Conservation (phyloP, 495 filamentous ascomycete genomes). For the Tuber brumale region DNA sequence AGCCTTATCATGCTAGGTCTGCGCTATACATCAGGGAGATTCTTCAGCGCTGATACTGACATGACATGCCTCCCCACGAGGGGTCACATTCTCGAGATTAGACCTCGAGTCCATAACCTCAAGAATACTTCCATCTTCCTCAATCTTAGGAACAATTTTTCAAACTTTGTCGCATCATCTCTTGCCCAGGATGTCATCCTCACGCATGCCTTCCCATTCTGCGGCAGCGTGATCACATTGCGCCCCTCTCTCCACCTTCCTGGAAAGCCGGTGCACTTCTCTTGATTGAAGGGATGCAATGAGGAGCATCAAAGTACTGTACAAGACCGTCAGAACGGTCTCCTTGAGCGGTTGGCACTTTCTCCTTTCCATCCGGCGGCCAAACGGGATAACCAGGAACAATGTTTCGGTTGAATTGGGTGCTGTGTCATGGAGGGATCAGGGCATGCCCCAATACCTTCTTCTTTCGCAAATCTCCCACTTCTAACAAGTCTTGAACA, state of each 20-base stretch:
- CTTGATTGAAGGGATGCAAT: slow-evolving; percentile 69
- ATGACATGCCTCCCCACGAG: not conserved
- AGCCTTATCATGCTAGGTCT: not conserved
- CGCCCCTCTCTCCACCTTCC: slow-evolving; percentile 71
- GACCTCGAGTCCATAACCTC: slow-evolving; percentile 65
- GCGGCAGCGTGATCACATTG: slow-evolving; percentile 82
- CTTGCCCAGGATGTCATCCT: slow-evolving; percentile 67
- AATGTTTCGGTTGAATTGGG: slow-evolving; percentile 92
- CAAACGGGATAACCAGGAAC: slow-evolving; percentile 68
- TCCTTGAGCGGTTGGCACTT: slow-evolving; percentile 76
- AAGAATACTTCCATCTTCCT: slow-evolving; percentile 59
- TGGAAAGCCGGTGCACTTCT: slow-evolving; percentile 58
- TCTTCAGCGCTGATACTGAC: not conserved
- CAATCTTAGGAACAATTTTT: slow-evolving; percentile 67
- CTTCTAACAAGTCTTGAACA: too few relatives aligned
- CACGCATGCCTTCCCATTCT: slow-evolving; percentile 83
- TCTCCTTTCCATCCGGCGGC: slow-evolving; percentile 79
- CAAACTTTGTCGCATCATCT: slow-evolving; percentile 76
- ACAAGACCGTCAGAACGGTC: slow-evolving; percentile 75
- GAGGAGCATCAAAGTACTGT: slow-evolving; percentile 73
- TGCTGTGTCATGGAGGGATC: slow-evolving; percentile 43
- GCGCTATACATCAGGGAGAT: not conserved
- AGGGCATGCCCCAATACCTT: too few relatives aligned
- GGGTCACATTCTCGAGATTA: slow-evolving; percentile 46
- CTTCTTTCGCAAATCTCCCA: too few relatives aligned